Evolutionary conservation across 1,284 basidiomycete species (phyloP).

Genomic region (Ganoderma sp.): DNA sequence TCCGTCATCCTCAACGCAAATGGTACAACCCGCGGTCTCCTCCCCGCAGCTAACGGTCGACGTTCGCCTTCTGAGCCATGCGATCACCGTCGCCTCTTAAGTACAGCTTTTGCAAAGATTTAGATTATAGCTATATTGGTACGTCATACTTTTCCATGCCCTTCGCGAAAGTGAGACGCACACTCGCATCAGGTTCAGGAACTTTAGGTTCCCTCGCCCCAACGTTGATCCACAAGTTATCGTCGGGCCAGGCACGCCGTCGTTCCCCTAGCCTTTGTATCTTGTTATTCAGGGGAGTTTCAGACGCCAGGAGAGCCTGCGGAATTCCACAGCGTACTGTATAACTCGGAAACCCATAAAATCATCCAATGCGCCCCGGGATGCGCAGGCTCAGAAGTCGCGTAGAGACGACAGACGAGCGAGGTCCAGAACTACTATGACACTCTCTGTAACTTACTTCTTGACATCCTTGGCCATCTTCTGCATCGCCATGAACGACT

Average conservation of each 20-base stretch:
- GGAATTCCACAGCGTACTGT: not conserved
- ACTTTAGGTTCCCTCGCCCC: not conserved
- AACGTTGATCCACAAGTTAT: not conserved
- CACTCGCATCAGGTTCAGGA: not conserved
- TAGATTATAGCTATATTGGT: not conserved
- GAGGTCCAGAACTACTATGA: not conserved
- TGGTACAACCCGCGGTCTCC: not conserved
- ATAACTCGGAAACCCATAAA: not conserved
- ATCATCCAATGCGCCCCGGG: not conserved
- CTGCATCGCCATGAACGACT: slow-evolving; percentile 31
- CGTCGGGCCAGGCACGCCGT: not conserved
- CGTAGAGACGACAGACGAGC: not conserved
- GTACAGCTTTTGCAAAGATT: not conserved
- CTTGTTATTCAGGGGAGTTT: not conserved
- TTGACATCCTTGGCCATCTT: slow-evolving; percentile 18
- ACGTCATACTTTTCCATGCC: not conserved
- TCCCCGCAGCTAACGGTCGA: not conserved
- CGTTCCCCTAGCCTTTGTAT: not conserved
- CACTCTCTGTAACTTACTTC: slow-evolving; percentile 12
- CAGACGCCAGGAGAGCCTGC: not conserved
- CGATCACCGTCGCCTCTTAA: not conserved
- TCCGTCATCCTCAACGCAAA: not conserved
- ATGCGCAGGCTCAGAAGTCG: slow-evolving; percentile 5
- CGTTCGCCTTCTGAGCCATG: not conserved
- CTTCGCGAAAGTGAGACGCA: not conserved